Percentiles rank a stretch among this genome's conserved stretches.
These are phyloP conservation scores for Alternaria viburni DNA, from an alignment of 2,329 filamentous ascomycete species.

Conservation along the genomic window DNA sequence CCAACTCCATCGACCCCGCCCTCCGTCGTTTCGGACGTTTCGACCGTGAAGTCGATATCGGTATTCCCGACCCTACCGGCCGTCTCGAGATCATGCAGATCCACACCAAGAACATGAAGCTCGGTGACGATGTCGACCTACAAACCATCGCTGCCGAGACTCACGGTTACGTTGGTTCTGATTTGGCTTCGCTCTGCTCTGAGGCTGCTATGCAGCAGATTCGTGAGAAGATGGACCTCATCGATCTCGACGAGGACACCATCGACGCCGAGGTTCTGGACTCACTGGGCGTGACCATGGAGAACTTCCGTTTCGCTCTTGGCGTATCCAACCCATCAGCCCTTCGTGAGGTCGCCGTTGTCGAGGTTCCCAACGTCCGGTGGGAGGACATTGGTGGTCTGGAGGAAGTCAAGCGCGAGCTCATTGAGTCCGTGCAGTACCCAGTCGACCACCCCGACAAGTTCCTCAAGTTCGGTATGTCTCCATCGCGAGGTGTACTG, in stretches of 20 bases:
- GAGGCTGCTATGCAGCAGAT: conserved; percentile 99
- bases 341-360: conserved; percentile 96
- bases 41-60: conserved; percentile 98
- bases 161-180: conserved; percentile 98
- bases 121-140: conserved; percentile 93
- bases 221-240: conserved; percentile 99
- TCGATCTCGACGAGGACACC: conserved; percentile 97
- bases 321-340: conserved; percentile 98
- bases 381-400: conserved; percentile 99
- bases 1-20: conserved; percentile 97
- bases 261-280: conserved; percentile 98
- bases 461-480: conserved; percentile 99
- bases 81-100: conserved; percentile 99
- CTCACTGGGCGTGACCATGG: conserved; percentile 98
- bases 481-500: conserved; percentile 94
- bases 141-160: conserved; percentile 97
- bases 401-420: conserved; percentile 97
- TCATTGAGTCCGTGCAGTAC: conserved; percentile 98
- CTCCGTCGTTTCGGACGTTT: conserved; percentile 98
- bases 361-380: conserved; percentile 98
- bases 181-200: conserved; percentile 97
- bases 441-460: conserved; percentile 99
- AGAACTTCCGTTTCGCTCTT: conserved; percentile 99
- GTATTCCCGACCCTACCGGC: conserved; percentile 95
- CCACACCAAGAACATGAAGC: conserved; percentile 99